Evolutionary conservation across 2,329 filamentous ascomycete species (phyloP), one percentile per base, ranked within the genome.

Genomic region (Dactylellina parvicollis): DNA sequence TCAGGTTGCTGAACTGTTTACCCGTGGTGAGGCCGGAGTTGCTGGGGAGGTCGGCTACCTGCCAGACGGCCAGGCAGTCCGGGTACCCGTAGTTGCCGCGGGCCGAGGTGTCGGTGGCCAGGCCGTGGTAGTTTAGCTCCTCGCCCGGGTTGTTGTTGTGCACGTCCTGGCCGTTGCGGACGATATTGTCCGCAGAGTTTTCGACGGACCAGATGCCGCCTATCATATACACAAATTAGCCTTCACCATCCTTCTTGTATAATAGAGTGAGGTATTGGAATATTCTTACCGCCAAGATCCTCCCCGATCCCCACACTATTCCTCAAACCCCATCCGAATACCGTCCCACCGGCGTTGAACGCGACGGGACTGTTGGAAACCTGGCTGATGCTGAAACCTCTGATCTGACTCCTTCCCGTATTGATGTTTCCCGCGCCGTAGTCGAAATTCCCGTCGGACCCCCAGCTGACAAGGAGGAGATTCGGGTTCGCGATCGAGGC

Each of bases 231-330:
- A 34, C 10, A 3, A 4, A 44, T 50, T 49, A 57, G 44, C 22
- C 80, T 82, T 16, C 28, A 36, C 60, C 18, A 56, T 16, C 54
- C 79, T 77, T 56, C 78, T 10, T 30, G 18, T 28, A 44, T 44
- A 28, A 36, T 28, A 34, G 4, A 3, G 16, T 44, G 32, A 12
- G 7, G 52, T 10, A 56, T 3, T n/a, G 24, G 22, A 36, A 44
- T 20, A 26, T 38, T 18, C 40, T 1, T 66, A 73, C 69, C 73
- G 56, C 32, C 59, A 26, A 30, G 54, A 60, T 91, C 83, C 79
- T 90, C 89, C n/a, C 82, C 88, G 2, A 92, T 81, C 8, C 89
- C 90, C 3, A 91, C 89, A 0, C 88, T 88, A 79, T 92, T 92
- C 36, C 89, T 84, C 57, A 92, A 82, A 9, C 90, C 90, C 89